These are phyloP conservation scores for Cicer yamashitae DNA, from an alignment of 306 rosid genomes.

Conservation along the genomic window DNA sequence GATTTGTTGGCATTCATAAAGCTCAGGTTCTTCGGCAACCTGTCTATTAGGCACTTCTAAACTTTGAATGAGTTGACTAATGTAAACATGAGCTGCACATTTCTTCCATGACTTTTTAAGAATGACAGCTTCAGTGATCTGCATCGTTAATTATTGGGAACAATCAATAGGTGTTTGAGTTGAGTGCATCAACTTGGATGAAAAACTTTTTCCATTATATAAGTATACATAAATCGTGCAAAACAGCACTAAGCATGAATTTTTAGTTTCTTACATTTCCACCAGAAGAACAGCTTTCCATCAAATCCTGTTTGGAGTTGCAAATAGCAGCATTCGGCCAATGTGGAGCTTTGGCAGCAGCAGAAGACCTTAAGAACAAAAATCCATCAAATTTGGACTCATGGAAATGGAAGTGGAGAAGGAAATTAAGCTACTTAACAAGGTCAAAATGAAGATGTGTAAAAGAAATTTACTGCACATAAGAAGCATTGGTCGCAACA, in stretches of 20 bases:
- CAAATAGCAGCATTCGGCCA: constrained; percentile 43
- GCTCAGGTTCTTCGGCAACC: constrained; percentile 38
- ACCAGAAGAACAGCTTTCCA: constrained; percentile 41
- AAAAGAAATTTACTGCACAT: constrained; percentile 43
- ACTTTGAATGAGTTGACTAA: constrained; percentile 60
- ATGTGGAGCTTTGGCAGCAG: constrained; percentile 42
- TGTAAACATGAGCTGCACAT: constrained; percentile 73
- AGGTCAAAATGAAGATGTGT: constrained; percentile 28
- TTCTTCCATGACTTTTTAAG: constrained; percentile 58
- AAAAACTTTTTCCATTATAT: background rate
- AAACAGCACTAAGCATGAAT: constrained; percentile 21
- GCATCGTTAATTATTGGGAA: constrained; percentile 36
- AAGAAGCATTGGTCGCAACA: constrained; percentile 39
- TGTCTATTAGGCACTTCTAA: constrained; percentile 48
- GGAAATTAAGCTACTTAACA: constrained; percentile 27
- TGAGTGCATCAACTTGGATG: constrained; percentile 14
- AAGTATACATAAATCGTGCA: background rate
- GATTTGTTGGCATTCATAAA: constrained; percentile 38
- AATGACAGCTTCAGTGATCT: constrained; percentile 45
- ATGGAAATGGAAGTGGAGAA: background rate
- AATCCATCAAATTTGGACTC: constrained; percentile 30
- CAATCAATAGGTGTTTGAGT: constrained; percentile 30
- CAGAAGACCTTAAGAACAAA: constrained; percentile 41
- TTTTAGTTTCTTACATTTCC: constrained; percentile 42
- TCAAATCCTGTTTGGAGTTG: constrained; percentile 45